Percentiles rank a stretch among this genome's conserved stretches.
These are phyloP conservation scores for Neurospora discreta DNA, from an alignment of 495 filamentous ascomycete species.

Conservation along the genomic window DNA sequence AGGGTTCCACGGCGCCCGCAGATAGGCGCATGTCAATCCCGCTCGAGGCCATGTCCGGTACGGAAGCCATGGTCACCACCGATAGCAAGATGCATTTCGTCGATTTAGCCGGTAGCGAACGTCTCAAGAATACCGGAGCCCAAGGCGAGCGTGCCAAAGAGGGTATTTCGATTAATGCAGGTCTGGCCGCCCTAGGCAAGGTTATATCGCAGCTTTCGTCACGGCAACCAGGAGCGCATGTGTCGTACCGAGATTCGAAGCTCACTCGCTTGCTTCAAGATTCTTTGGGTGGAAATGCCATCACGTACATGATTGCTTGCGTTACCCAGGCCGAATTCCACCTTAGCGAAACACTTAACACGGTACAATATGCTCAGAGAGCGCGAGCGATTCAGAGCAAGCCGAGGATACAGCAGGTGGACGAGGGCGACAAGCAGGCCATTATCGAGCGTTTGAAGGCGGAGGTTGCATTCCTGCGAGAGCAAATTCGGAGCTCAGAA, in stretches of 20 bases:
- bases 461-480: slow-evolving; percentile 86
- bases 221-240: slow-evolving; percentile 74
- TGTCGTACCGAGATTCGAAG: slow-evolving; percentile 95
- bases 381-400: slow-evolving; percentile 96
- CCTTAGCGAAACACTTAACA: slow-evolving; percentile 94
- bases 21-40: slow-evolving; percentile 91
- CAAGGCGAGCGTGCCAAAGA: slow-evolving; percentile 93
- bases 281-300: slow-evolving; percentile 94
- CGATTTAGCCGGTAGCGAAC: slow-evolving; percentile 93
- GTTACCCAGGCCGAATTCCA: slow-evolving; percentile 96
- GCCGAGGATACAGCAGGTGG: slow-evolving; percentile 86
- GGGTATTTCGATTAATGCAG: slow-evolving; percentile 97
- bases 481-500: slow-evolving; percentile 75
- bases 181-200: slow-evolving; percentile 89
- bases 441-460: slow-evolving; percentile 89
- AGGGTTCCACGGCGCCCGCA: slow-evolving; percentile 38
- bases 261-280: slow-evolving; percentile 94
- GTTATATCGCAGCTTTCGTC: slow-evolving; percentile 98
- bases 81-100: slow-evolving; percentile 99
- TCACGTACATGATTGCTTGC: slow-evolving; percentile 99
- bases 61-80: slow-evolving; percentile 62
- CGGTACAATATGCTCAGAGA: slow-evolving; percentile 91
- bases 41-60: slow-evolving; percentile 62
- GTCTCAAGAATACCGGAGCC: slow-evolving; percentile 93
- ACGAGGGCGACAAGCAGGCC: slow-evolving; percentile 91